Base-by-base conservation (phyloP, 352 stramenopile genomes). In the Pythium volutum region DNA sequence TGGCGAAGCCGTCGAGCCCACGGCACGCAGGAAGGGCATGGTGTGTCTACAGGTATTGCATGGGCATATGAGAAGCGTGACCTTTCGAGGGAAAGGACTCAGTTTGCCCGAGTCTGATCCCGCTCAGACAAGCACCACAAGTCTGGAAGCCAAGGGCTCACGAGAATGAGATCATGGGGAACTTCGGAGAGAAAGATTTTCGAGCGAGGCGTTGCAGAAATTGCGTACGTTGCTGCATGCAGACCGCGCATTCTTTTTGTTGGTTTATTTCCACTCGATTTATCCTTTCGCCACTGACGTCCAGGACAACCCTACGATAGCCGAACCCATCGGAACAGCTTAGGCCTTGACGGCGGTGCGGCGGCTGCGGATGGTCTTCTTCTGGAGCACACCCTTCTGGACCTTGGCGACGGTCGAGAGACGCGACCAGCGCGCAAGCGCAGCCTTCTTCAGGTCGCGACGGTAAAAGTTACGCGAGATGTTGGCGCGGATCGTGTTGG, bases 381-480 rank as follows among this genome's bases (percentile, higher is more conserved):
- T 33, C 38, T 52, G 2, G n/a, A 36, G 46, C 77, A 55, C 58
- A 86, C 86, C 86, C 81, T 93, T 93, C 76, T 95, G 84, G 55
- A 95, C 77, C 83, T 95, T 93, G 64, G 80, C 81, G 63, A 95
- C 84, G 41, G 84, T 92, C 55, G 81, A 91, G 62, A 95, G 72
- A 74, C 81, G 81, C 71, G 86, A 93, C 86, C 83, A 95, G 70
- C 85, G 85, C 58, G 86, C 86, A 49, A 95, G 73, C 46, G 86
- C 86, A 45, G 86, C 86, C 67, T 86, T 79, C 79, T 93, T 93
- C 42, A 95, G 71, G 77, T 95, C 86, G 48, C 81, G 80, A 42
- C 86, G 84, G 84, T 95, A 95, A 69, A 78, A 92, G 79, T 87
- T 93, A 73, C 82, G 82, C 71, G 86, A 92, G 70, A 95, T 91